phyloP scores from a whole-genome alignment of 176 grass and related monocot species.

The Canna indica region DNA sequence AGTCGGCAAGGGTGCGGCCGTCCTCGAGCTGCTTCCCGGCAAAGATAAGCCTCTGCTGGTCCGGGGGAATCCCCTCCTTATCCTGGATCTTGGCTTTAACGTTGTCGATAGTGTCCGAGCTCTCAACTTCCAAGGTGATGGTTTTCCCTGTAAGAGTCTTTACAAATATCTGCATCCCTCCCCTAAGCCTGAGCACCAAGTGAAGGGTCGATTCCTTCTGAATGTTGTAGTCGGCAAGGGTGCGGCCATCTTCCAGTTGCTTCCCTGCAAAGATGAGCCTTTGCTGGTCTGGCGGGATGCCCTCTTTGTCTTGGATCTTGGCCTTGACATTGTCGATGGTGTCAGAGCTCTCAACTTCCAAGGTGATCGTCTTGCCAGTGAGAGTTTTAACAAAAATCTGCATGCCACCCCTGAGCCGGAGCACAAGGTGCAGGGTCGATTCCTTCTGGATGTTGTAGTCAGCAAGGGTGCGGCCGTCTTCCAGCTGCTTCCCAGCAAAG shows the following conservation, averaged over 20 bases:
- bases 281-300: constrained; percentile 22
- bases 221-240: not conserved
- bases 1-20: not conserved
- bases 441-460: constrained; percentile 14
- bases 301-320: constrained; percentile 71
- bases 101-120: constrained; percentile 70
- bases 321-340: constrained; percentile 69
- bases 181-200: not conserved
- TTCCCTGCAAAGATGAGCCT: constrained; percentile 5
- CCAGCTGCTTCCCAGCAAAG: constrained; percentile 6
- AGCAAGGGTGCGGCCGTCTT: constrained; percentile 5
- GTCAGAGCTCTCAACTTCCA: constrained; percentile 25
- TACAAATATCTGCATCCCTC: not conserved
- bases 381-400: not conserved
- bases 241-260: not conserved
- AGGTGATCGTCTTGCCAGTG: not conserved
- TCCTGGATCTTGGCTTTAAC: constrained; percentile 65
- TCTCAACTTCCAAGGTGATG: not conserved
- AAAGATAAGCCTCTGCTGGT: constrained; percentile 2
- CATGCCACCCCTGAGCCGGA: not conserved
- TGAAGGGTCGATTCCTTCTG: not conserved
- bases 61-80: constrained; percentile 45
- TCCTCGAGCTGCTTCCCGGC: constrained; percentile 2
- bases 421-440: constrained; percentile 1
- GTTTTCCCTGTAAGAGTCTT: not conserved